These are phyloP conservation scores for Melanopsichium pennsylvanicum DNA, from an alignment of 1,284 basidiomycete genomes.

Conservation along the genomic window DNA sequence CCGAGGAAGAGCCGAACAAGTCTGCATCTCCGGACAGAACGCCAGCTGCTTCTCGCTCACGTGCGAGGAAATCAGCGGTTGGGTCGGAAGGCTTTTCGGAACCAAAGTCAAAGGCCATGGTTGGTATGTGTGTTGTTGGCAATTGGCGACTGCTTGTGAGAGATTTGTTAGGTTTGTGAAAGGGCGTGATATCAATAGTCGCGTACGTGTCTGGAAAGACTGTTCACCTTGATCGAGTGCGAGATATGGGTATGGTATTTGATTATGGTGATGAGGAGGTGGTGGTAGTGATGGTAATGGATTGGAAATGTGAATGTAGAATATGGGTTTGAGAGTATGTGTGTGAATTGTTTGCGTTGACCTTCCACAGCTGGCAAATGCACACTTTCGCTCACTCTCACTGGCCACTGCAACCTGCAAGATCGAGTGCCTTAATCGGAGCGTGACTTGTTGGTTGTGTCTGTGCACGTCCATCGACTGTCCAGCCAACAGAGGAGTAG, in stretches of 20 bases:
- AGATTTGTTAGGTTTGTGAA: too few relatives aligned
- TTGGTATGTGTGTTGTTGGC: slow-evolving; percentile 2
- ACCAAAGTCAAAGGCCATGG: slow-evolving; percentile 59
- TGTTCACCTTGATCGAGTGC: too few relatives aligned
- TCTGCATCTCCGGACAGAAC: slow-evolving; percentile 55
- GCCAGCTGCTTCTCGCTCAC: slow-evolving; percentile 60
- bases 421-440: too few relatives aligned
- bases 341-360: slow-evolving; percentile 6
- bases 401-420: too few relatives aligned
- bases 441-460: slow-evolving; percentile 4
- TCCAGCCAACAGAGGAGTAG: too few relatives aligned
- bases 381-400: too few relatives aligned
- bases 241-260: too few relatives aligned
- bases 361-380: slow-evolving; percentile 6
- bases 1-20: slow-evolving; percentile 57
- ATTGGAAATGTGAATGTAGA: not conserved
- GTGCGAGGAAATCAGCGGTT: slow-evolving; percentile 64
- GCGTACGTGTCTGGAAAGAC: too few relatives aligned
- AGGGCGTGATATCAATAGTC: too few relatives aligned
- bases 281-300: not conserved
- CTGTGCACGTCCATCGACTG: slow-evolving; percentile 9
- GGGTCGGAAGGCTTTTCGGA: slow-evolving; percentile 53
- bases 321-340: not conserved
- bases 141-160: too few relatives aligned
- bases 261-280: too few relatives aligned